Base-by-base conservation (phyloP, 192 early-diverging fungal species). In the Phycomyces nitens region DNA sequence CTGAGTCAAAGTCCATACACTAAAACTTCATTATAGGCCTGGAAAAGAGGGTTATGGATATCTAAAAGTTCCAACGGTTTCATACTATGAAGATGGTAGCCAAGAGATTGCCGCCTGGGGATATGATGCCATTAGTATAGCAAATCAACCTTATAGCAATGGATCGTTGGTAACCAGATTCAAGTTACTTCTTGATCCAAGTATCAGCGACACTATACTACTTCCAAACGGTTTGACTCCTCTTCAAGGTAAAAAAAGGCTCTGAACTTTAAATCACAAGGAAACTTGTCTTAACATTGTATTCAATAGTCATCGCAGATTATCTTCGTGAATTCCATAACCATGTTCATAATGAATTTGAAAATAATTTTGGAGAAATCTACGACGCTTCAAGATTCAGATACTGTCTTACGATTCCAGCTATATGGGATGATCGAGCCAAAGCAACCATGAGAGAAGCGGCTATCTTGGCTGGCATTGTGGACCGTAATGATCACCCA, bases 371-470 rank as follows among this genome's bases (percentile, higher is more conserved):
- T 47, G 12, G 15, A 7, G 15, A 3, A 14, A 11, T n/a, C 44
- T 47, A 47, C 44, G 18, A 47, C 12, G 3, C 3, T 14, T n/a
- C 12, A n/a, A 14, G 12, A 3, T 47, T 47, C 18, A 14, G 44
- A 14, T 47, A 47, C 18, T 80, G 75, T 57, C 62, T 82, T 6
- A 82, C 81, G 1, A 78, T 82, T 14, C 81, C 81, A 2, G 81
- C 81, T 11, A 80, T 80, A 71, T 82, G 77, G 76, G 76, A 76
- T 7, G 81, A 80, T 34, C 39, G 39, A 6, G 77, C 77, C 14
- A 79, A 79, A 60, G 66, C 69, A 6, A 58, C 60, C 7, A 79
- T 79, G 77, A 12, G 77, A 64, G 60, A 70, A 49, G 77, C 77
- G 10, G 77, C 77, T 8, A 69, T 71, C 39, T 57, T 73, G 20